Base-by-base conservation (phyloP, 2,329 filamentous ascomycete species). In the Pyricularia grisea region DNA sequence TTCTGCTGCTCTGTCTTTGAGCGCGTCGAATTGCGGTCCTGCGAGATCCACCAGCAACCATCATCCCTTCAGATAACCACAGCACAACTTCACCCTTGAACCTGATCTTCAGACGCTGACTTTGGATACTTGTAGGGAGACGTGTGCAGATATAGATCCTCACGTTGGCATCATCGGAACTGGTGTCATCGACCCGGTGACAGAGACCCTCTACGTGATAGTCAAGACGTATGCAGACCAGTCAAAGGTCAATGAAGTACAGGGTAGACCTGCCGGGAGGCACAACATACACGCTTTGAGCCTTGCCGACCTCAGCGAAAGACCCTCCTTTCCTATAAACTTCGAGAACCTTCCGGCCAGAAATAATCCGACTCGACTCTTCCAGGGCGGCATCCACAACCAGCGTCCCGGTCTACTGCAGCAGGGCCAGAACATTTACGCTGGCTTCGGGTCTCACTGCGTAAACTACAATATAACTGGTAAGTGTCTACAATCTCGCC, bases 361-460 rank as follows among this genome's bases (percentile, higher is more conserved):
- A 42, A 84, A 84, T 73, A 83, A 83, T 71, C 78, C 79, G 9
- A 77, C 76, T 66, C 76, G 82, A 65, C 78, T 76, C 71, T 84
- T 83, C 74, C 78, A 81, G 67, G 79, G 81, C 12, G 82, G 82
- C 60, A 83, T 82, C 70, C 80, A 83, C 55, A 81, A 82, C 70
- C 80, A 82, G 70, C 78, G 82, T 4, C 81, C 82, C 1, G 81
- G 77, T 5, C 74, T 83, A n/a, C 74, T 84, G 23, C 81, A 82
- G 61, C 58, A 42, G 17, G 25, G 58, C 60, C 75, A 79, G 10
- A 82, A 77, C 70, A 77, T 84, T 33, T 84, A 84, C 70, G 81
- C 81, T 12, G 82, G 81, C 3, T 84, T 82, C 71, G 82, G 80
- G 0, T 82, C 80, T n/a, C 82, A 84, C 73, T 84, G 82, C 69